Conservation (phyloP, 2,329 filamentous ascomycete genomes). For the Fusarium sp. region DNA sequence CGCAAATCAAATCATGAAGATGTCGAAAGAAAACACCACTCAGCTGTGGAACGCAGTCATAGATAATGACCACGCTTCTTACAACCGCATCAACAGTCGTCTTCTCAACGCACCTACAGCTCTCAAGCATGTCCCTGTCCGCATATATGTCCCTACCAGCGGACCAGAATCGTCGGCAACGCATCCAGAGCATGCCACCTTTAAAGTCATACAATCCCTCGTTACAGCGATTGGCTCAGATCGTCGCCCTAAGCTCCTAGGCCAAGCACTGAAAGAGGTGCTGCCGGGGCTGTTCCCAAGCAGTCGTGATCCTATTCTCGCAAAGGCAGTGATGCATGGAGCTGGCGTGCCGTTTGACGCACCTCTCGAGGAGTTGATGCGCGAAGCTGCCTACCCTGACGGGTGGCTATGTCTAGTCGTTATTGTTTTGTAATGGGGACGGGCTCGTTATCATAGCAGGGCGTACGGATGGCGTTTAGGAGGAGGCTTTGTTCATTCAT, state of each 20-base stretch:
- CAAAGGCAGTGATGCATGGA: conserved; percentile 87
- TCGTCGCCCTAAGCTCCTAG: conserved; percentile 66
- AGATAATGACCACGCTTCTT: conserved; percentile 79
- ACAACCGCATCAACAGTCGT: conserved; percentile 77
- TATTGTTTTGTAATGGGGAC: conserved; percentile 66
- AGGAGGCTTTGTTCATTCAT: conserved; percentile 1
- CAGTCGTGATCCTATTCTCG: conserved; percentile 83
- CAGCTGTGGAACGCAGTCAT: conserved; percentile 84
- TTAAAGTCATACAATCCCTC: conserved; percentile 81
- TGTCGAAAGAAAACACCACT: conserved; percentile 85
- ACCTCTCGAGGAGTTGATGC: conserved; percentile 83
- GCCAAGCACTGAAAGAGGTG: conserved; percentile 78
- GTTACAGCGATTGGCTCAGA: conserved; percentile 62
- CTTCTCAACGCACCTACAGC: conserved; percentile 80
- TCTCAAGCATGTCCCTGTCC: conserved; percentile 85
- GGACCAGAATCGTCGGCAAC: conserved; percentile 47
- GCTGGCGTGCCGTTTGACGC: conserved; percentile 83
- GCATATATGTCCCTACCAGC: conserved; percentile 81
- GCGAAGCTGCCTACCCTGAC: conserved; percentile 87
- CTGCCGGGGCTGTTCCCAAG: conserved; percentile 89
- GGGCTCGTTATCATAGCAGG: conserved; percentile 15
- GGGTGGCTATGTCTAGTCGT: conserved; percentile 90
- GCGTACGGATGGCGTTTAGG: conserved; percentile 34
- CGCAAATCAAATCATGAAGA: conserved; percentile 88
- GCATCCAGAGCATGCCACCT: conserved; percentile 58